Conservation (phyloP, 306 rosid species). For the Lathyrus oleraceus region DNA sequence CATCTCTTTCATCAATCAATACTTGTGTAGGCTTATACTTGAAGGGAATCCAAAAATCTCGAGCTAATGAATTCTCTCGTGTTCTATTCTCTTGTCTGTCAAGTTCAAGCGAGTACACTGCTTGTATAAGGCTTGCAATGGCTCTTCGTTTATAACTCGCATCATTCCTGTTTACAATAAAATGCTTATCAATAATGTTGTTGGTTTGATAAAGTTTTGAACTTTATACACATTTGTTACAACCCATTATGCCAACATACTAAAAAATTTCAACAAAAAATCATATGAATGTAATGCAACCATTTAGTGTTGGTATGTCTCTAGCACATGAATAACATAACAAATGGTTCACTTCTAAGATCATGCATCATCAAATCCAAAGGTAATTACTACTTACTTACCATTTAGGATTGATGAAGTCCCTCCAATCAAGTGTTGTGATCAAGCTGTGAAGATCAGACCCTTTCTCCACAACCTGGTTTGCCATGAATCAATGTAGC, state of each 20-base stretch:
- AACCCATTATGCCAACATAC: background rate
- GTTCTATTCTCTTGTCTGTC: constrained; percentile 80
- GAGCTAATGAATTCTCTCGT: constrained; percentile 62
- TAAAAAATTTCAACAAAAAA: background rate
- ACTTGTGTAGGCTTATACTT: constrained; percentile 66
- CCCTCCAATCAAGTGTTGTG: constrained; percentile 66
- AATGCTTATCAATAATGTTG: background rate
- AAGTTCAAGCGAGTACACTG: constrained; percentile 76
- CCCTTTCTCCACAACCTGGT: background rate
- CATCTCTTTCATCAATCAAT: constrained; percentile 80
- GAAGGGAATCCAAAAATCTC: constrained; percentile 82
- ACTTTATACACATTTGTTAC: constrained; percentile 9
- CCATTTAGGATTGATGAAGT: constrained; percentile 71
- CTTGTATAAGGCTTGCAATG: constrained; percentile 77
- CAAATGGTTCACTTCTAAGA: background rate
- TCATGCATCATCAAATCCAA: background rate
- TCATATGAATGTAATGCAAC: background rate
- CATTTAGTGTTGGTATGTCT: background rate
- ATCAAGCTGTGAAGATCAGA: constrained; percentile 66
- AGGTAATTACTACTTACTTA: constrained; percentile 39
- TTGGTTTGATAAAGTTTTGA: constrained; percentile 29
- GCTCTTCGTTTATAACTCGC: constrained; percentile 65
- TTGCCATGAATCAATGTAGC: background rate
- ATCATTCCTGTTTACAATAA: constrained; percentile 59
- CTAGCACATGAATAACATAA: background rate